Evolutionary conservation across 192 early-diverging fungal genomes (phyloP).

Genomic region (Allomyces arbusculus): DNA sequence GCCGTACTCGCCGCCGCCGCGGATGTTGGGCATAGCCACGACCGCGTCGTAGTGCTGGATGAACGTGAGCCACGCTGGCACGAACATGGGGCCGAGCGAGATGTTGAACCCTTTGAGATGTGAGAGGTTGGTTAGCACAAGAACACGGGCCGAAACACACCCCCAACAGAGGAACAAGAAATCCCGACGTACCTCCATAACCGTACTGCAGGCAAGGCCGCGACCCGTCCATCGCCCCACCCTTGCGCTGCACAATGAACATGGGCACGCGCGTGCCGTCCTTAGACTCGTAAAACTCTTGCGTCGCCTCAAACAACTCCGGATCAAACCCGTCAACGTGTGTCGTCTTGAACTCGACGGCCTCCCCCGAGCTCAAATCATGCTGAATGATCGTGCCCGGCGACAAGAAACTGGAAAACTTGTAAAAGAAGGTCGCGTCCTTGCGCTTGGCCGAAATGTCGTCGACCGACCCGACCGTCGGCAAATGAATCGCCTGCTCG

Average conservation of each 20-base stretch:
- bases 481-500: constrained; percentile 17
- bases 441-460: constrained; percentile 11
- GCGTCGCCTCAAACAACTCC: constrained; percentile 29
- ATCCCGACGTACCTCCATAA: constrained; percentile 26
- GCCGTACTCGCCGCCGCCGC: constrained; percentile 47
- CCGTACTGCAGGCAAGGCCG: constrained; percentile 43
- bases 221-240: constrained; percentile 20
- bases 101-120: constrained; percentile 21
- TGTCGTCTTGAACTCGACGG: constrained; percentile 18
- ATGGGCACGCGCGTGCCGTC: constrained; percentile 46
- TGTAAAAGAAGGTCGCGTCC: constrained; percentile 32
- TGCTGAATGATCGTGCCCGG: constrained; percentile 39
- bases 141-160: constrained; percentile 3
- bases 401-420: constrained; percentile 27
- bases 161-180: background rate
- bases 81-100: constrained; percentile 22
- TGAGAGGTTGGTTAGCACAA: background rate
- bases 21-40: constrained; percentile 40
- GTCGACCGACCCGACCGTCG: constrained; percentile 25
- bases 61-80: constrained; percentile 15
- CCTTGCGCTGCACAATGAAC: constrained; percentile 41
- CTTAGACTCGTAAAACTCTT: constrained; percentile 42
- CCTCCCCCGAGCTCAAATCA: constrained; percentile 17
- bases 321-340: constrained; percentile 27
- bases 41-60: constrained; percentile 33